Conservation (phyloP, 1,284 basidiomycete genomes). For the Leccinum insolens region DNA sequence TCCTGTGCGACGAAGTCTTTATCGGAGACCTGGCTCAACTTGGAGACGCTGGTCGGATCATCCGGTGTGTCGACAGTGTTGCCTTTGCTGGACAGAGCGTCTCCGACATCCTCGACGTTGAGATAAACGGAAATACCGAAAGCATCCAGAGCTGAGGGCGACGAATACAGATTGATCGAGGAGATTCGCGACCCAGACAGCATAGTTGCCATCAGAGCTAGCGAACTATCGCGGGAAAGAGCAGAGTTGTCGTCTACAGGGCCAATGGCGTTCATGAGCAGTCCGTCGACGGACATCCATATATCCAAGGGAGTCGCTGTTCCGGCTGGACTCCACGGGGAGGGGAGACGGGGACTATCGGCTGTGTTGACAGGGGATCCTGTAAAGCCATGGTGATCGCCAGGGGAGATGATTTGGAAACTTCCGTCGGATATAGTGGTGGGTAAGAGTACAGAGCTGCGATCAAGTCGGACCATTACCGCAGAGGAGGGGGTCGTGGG, state of each 20-base stretch:
- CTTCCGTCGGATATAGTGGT: slow-evolving; percentile 31
- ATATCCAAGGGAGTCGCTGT: slow-evolving; percentile 14
- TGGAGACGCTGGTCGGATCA: background rate
- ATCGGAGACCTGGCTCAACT: slow-evolving; percentile 5
- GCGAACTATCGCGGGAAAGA: background rate
- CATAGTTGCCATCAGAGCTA: background rate
- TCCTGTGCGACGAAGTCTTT: slow-evolving; percentile 7
- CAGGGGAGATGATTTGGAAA: slow-evolving; percentile 28
- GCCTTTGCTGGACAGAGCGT: background rate
- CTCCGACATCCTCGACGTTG: slow-evolving; percentile 12
- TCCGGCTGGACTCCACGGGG: slow-evolving; percentile 33
- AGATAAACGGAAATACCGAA: slow-evolving; percentile 26
- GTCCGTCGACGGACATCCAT: slow-evolving; percentile 30
- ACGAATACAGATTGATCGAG: slow-evolving; percentile 16
- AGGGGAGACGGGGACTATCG: slow-evolving; percentile 26
- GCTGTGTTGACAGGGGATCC: slow-evolving; percentile 12
- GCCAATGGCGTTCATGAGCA: slow-evolving; percentile 21
- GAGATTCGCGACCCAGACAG: slow-evolving; percentile 9
- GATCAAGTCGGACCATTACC: slow-evolving; percentile 24
- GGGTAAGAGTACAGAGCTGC: slow-evolving; percentile 23
- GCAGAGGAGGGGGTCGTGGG: slow-evolving; percentile 20
- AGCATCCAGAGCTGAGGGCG: slow-evolving; percentile 20
- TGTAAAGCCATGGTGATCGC: slow-evolving; percentile 14
- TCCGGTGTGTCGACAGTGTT: background rate
- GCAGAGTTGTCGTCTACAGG: slow-evolving; percentile 3